phyloP scores from a whole-genome alignment of 345 rosid genomes.

The Geranium brycei region DNA sequence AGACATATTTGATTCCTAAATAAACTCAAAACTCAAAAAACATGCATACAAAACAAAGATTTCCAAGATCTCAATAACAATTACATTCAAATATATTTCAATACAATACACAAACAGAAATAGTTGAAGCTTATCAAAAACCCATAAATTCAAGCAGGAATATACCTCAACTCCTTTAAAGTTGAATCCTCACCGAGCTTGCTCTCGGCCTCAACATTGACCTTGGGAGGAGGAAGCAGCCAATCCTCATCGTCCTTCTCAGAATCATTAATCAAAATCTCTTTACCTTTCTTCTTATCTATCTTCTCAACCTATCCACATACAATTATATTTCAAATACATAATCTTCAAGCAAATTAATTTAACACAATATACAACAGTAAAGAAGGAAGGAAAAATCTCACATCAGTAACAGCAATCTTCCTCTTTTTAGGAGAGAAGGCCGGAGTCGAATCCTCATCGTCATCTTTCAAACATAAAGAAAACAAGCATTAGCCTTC shows the following conservation, averaged over 20 bases:
- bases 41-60: not conserved
- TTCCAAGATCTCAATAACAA: not conserved
- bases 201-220: constrained; percentile 13
- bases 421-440: constrained; percentile 14
- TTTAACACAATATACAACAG: not conserved
- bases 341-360: not conserved
- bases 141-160: too few relatives aligned
- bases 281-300: constrained; percentile 23
- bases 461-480: constrained; percentile 16
- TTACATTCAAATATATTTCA: not conserved
- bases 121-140: not conserved
- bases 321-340: too few relatives aligned
- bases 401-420: constrained; percentile 11
- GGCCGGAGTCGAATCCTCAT: constrained; percentile 12
- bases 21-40: not conserved
- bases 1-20: too few relatives aligned
- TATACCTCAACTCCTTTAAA: constrained; percentile 55
- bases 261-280: constrained; percentile 17
- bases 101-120: not conserved
- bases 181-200: constrained; percentile 40
- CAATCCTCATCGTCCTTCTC: constrained; percentile 48
- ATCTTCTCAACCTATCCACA: constrained; percentile 15
- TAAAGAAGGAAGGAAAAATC: constrained; percentile 3
- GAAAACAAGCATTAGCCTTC: not conserved
- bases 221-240: constrained; percentile 58